These are phyloP conservation scores for Beta vulgaris DNA, from an alignment of 148 eudicot genomes.

Conservation along the genomic window DNA sequence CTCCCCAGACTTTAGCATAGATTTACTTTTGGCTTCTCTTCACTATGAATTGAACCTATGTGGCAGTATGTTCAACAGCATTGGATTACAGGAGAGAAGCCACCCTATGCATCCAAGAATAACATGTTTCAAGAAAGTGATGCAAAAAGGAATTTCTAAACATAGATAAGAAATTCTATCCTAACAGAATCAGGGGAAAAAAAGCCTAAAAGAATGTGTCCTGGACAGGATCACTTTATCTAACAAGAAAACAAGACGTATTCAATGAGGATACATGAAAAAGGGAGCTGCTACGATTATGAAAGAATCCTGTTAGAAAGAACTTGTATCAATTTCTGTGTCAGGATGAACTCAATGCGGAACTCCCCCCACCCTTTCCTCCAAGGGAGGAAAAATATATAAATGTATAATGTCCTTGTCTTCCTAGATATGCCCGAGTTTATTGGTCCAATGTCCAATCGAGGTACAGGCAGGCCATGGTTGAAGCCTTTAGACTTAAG, in stretches of 20 bases:
- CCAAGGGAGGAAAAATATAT: neutral
- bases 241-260: neutral
- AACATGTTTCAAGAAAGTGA: neutral
- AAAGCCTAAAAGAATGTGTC: neutral
- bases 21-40: neutral
- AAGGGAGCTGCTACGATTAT: neutral
- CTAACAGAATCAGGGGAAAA: neutral
- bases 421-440: neutral
- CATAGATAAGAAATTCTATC: neutral
- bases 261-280: neutral
- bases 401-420: neutral
- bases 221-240: neutral
- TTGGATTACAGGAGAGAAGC: neutral
- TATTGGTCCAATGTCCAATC: neutral
- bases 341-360: neutral
- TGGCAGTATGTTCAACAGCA: neutral
- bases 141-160: neutral
- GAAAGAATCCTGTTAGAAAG: neutral
- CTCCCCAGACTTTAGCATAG: neutral
- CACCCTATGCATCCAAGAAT: neutral
- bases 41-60: too few species aligned
- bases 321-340: neutral
- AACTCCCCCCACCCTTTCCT: too few species aligned
- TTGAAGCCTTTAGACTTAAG: neutral
- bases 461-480: neutral